These are phyloP conservation scores for Diaporthe nobilis DNA, from an alignment of 2,329 filamentous ascomycete species.

Conservation along the genomic window DNA sequence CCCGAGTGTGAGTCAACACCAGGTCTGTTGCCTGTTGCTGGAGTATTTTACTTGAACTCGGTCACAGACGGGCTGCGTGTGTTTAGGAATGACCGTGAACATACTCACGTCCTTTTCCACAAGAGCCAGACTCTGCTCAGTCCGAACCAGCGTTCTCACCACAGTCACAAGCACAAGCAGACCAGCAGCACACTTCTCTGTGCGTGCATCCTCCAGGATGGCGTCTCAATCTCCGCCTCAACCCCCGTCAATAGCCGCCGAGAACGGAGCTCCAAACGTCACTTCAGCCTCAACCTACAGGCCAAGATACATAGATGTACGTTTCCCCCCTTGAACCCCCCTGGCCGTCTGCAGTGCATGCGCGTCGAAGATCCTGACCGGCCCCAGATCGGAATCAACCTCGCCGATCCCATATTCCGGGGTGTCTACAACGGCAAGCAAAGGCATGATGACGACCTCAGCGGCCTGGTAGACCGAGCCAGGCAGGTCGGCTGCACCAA, in stretches of 20 bases:
- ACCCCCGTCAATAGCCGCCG: slow-evolving; percentile 20
- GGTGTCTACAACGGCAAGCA: slow-evolving; percentile 87
- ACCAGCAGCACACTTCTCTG: slow-evolving; percentile 9
- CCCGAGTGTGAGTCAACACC: slow-evolving; percentile 23
- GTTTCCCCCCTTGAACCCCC: slow-evolving; percentile 44
- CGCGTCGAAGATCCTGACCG: slow-evolving; percentile 37
- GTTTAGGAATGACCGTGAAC: slow-evolving; percentile 21
- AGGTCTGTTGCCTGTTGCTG: slow-evolving; percentile 18
- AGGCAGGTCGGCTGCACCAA: slow-evolving; percentile 85
- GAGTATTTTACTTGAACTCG: slow-evolving; percentile 1
- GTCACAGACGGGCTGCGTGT: not conserved
- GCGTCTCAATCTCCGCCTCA: slow-evolving; percentile 39
- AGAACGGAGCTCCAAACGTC: slow-evolving; percentile 21
- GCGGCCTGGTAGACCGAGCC: slow-evolving; percentile 84
- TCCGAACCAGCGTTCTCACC: slow-evolving; percentile 1
- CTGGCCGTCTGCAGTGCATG: not conserved
- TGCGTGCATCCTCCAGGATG: slow-evolving; percentile 39
- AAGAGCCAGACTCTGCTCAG: slow-evolving; percentile 10
- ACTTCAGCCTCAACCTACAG: slow-evolving; percentile 51
- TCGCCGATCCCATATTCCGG: slow-evolving; percentile 91
- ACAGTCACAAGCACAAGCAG: not conserved
- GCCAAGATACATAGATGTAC: slow-evolving; percentile 75
- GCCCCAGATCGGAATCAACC: slow-evolving; percentile 88
- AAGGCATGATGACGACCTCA: slow-evolving; percentile 79
- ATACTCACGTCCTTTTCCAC: not conserved